Base-by-base conservation (phyloP, 2,329 filamentous ascomycete genomes). In the Colletotrichum salicis region DNA sequence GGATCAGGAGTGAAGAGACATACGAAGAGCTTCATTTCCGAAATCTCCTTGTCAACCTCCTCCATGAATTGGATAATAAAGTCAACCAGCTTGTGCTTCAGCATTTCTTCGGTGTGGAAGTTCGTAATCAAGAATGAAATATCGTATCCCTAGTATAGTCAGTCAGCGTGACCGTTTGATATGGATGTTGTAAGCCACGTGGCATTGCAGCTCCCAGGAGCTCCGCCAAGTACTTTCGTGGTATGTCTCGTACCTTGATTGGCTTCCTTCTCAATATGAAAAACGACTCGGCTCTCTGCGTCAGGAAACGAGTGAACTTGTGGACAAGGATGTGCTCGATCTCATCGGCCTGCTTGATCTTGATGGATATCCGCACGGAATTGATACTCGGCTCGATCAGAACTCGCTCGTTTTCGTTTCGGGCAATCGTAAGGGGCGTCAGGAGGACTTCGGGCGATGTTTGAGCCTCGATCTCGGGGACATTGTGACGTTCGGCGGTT, bases 21-120 rank as follows among this genome's bases (percentile, higher is more conserved):
- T 89, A 98, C 96, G 84, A 99, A 99, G 78, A 99, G 92, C 89
- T 99, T 99, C 96, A 99, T 98, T 85, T 99, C 97, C 3, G 96
- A 98, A 72, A 99, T 99, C 84, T 99, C 96, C 88, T 99, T 99
- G 83, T 99, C 97, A 5, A 99, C 97, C 82, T 99, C 96, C 83
- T 99, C 96, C 96, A 99, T 98, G 80, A 99, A 99, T 80, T 98
- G 92, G 76, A 99, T 98, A 77, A 99, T 97, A 79, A 99, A 99
- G 82, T 99, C 96, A 41, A 99, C 97, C 77, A 99, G 88, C 87
- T 99, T 98, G 82, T 99, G 96, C 87, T 98, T 98, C 81, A 98
- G 83, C 95, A 99, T 97, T 81, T 97, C 94, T 83, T 98, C 96
- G 5, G 96, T 98, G 79, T 99, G 96, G 87, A 96, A 97, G 85